Base-by-base conservation (phyloP, 768 basidiomycete species). In the Lepiota venenata region DNA sequence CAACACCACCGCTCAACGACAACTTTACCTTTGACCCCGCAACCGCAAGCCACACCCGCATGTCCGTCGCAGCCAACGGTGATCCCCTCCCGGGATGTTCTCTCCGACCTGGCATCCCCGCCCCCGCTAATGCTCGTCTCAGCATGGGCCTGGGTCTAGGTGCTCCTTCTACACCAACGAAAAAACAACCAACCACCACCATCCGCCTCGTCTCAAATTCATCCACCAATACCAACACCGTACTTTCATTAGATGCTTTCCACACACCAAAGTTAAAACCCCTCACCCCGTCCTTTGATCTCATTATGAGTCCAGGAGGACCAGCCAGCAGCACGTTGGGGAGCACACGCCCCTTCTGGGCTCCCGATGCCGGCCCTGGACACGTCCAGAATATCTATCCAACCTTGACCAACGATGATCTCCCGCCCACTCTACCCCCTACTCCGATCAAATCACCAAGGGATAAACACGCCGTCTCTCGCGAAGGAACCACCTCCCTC, bases 211-310 rank as follows among this genome's bases (percentile, higher is more conserved):
- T 81, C 38, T 72, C 77, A 15, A 71, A 68, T 46, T 64, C 42
- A 18, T 37, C 69, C 10, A 56, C 62, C 12, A 53, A 64, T 1
- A 61, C 56, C 11, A 56, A 53, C 8, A 45, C 60, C 42, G 53
- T 63, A 49, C 32, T 60, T 9, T 63, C 68, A 51, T 36, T 61
- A 47, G 54, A 63, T 42, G 58, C 56, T 15, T 56, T 58, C 47
- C 62, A 67, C 29, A 88, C 88, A 0, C 89, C 89, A 0, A 79
- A 77, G 49, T 76, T 92, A 2, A 75, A 80, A 58, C 83, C 88
- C 0, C 83, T 85, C 62, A 69, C 78, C 43, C 87, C 88, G 2
- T 73, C 74, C 9, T 91, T 88, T 59, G 87, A 91, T 57, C 73
- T 91, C 25, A 76, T 80, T 16, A 72, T 85, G 58, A 80, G 74